Base-by-base conservation (phyloP, 331 rosid genomes). In the Acacia pycnantha region DNA sequence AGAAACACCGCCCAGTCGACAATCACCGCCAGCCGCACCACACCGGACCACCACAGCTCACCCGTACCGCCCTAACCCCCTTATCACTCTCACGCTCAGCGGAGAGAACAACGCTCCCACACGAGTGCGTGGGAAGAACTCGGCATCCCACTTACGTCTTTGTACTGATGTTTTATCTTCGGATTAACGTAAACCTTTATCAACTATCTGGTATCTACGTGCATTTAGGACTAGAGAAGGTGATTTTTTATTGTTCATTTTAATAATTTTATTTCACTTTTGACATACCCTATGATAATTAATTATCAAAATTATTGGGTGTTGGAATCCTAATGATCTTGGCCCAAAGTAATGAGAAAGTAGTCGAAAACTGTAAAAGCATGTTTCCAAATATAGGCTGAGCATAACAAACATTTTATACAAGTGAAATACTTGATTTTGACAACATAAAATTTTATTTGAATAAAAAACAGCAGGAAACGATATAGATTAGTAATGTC, bases 1-100 rank as follows among this genome's bases (percentile, higher is more conserved):
- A 0, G 31, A 2, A 1, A 29, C 2, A 0, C 31, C 31, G 31
- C n/a, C n/a, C n/a, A n/a, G n/a, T n/a, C n/a, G n/a, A n/a, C n/a
- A 29, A 0, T 29, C 31, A 2, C 2, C 31, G 2, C 31, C 2
- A 2, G 1, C 31, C 31, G 31, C 31, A 1, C 31, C 31, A 0
- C 29, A 29, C 2, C 31, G n/a, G n/a, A 1, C 31, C 2, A 1
- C 31, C 31, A n/a, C 31, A 1, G n/a, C 31, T 29, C 31, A 29
- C 31, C 31, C 31, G 31, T n/a, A 2, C 31, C 31, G 1, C 2
- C 35, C 35, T 0, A 31, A 31, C 35, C 0, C 4, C 35, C 35
- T 31, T 1, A 31, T 3, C 35, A 31, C 35, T 31, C 35, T 31
- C 35, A 31, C 35, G 35, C 35, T 31, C 4, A 4, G 35, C 4